phyloP scores from a whole-genome alignment of 441 rosid species.

The Euphorbia schlechtendalii region DNA sequence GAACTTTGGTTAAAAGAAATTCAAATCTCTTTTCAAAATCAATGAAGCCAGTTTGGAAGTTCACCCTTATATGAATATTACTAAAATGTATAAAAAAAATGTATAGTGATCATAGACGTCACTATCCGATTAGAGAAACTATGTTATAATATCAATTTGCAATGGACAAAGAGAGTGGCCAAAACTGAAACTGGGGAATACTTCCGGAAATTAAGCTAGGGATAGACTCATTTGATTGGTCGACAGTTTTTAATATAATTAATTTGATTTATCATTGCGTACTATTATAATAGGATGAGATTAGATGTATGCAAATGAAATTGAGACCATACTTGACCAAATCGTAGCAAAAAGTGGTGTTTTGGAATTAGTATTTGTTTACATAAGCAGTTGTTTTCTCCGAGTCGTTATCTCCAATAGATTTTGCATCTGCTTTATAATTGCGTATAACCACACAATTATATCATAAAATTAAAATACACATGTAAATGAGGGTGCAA shows the following conservation, averaged over 20 bases:
- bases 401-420: background rate
- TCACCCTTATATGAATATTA: too few species aligned
- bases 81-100: background rate
- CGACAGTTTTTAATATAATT: background rate
- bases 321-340: background rate
- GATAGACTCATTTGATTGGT: background rate
- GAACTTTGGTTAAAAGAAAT: too few species aligned
- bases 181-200: background rate
- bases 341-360: constrained; percentile 2
- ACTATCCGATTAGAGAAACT: background rate
- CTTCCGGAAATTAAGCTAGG: too few species aligned
- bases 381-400: background rate
- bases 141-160: background rate
- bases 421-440: background rate
- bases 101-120: background rate
- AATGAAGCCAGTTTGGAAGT: too few species aligned
- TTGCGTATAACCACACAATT: background rate
- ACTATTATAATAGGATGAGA: too few species aligned
- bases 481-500: background rate
- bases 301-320: background rate
- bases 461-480: background rate
- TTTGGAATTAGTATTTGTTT: constrained; percentile 13
- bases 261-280: background rate
- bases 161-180: background rate
- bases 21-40: too few species aligned